Evolutionary conservation across 2,329 filamentous ascomycete species (phyloP), one percentile per base, ranked within the genome.

Genomic region (Scedosporium aurantiacum): DNA sequence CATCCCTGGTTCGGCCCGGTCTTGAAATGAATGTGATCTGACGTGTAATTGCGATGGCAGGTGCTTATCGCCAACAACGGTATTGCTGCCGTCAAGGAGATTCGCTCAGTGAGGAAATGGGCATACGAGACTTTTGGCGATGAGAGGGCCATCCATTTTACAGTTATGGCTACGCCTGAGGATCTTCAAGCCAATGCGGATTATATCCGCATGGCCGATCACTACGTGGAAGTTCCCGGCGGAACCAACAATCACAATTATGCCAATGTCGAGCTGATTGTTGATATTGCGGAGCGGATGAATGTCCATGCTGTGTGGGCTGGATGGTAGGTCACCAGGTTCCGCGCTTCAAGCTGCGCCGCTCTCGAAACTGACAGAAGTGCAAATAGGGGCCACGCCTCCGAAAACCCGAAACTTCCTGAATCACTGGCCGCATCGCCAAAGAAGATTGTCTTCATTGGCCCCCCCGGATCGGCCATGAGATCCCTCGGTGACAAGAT

Each of bases 221-320:
- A 97, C 82, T 99, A 99, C 75, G 94, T 99, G 69, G 94, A 99
- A 79, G 93, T 99, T 64, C 94, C 94, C 40, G 94, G 94, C 71
- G 94, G 94, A 72, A 99, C 94, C 65, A 99, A 99, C 81, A 99
- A 99, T 83, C 96, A 99, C 87, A 99, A 99, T 78, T 99, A 99
- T 77, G 94, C 94, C 78, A 99, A 99, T 74, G 94, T 99, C 63
- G 94, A 99, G 79, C 82, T 99, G 73, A 99, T 99, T 75, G 94
- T 99, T 67, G 94, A 99, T 79, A 86, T 99, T 73, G 94, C 94
- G 27, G 94, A 99, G 82, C 91, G 94, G 65, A 97, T 97, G 91
- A 86, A 93, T 69, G 94, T 99, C 64, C 94, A 99, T 72, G 94
- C 94, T 63, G 94, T 99, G 16, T 99, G 94, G 94, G 94, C 94